Evolutionary conservation across 306 rosid genomes (phyloP).

Genomic region (Casuarina cunninghamiana): DNA sequence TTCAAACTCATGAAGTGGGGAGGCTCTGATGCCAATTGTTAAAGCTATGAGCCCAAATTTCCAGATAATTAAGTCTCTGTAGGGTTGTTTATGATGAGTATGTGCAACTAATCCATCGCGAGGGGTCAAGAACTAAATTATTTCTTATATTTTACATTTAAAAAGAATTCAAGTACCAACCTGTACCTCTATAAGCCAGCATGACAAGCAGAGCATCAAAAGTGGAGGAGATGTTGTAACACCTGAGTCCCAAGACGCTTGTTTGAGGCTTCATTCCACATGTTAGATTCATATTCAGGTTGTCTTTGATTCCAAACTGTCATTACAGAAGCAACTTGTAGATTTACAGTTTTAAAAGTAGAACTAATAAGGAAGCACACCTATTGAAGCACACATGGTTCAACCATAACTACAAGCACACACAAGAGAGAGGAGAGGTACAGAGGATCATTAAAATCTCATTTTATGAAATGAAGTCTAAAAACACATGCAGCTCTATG

Average conservation of each 20-base stretch:
- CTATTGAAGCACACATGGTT: conserved; percentile 8
- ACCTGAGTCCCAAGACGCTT: conserved; percentile 87
- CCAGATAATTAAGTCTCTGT: background rate
- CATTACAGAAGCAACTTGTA: conserved; percentile 95
- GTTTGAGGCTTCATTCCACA: conserved; percentile 99
- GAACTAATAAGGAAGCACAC: conserved; percentile 14
- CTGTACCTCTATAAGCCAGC: conserved; percentile 8
- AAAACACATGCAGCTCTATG: no score
- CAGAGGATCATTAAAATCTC: no score
- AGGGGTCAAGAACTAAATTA: conserved; percentile 15
- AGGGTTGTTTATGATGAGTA: background rate
- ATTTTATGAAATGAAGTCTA: no score
- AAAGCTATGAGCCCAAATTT: background rate
- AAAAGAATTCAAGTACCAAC: background rate
- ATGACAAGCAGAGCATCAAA: conserved; percentile 3
- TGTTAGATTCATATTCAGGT: conserved; percentile 85
- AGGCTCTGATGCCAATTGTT: background rate
- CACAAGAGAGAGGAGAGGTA: background rate
- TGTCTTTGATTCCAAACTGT: conserved; percentile 85
- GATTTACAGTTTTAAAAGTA: conserved; percentile 27
- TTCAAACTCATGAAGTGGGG: no score
- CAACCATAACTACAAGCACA: background rate
- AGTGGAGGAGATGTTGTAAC: conserved; percentile 20
- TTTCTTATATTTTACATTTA: conserved; percentile 8
- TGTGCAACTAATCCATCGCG: background rate